Evolutionary conservation across 2,329 filamentous ascomycete genomes (phyloP).

Genomic region (Trichoderma breve): DNA sequence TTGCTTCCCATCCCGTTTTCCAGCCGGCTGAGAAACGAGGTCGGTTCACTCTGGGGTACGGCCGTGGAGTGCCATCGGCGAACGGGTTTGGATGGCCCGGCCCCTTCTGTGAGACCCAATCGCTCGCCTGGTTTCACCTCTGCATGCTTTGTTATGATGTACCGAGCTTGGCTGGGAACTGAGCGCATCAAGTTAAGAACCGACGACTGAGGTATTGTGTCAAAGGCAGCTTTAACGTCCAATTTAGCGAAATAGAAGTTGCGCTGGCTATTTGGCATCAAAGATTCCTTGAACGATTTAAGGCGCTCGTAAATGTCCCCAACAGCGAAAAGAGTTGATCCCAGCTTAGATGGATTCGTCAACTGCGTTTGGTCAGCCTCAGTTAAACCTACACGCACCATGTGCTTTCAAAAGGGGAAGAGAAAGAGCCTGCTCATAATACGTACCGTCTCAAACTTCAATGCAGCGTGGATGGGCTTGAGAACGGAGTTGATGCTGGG

Average conservation of each 20-base stretch:
- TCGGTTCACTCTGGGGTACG: slow-evolving; percentile 39
- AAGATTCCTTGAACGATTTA: slow-evolving; percentile 61
- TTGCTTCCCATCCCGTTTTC: slow-evolving; percentile 38
- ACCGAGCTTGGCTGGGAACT: slow-evolving; percentile 57
- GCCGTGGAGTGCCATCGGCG: slow-evolving; percentile 56
- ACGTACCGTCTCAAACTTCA: slow-evolving; percentile 74
- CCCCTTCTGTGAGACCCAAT: slow-evolving; percentile 24
- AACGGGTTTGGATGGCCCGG: slow-evolving; percentile 37
- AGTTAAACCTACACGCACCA: neutral
- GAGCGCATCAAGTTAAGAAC: slow-evolving; percentile 65
- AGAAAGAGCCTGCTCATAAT: neutral
- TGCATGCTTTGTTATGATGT: slow-evolving; percentile 71
- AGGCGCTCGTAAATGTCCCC: slow-evolving; percentile 75
- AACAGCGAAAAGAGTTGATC: slow-evolving; percentile 77
- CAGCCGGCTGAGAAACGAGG: slow-evolving; percentile 47
- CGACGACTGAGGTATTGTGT: slow-evolving; percentile 83
- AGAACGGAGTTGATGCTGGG: slow-evolving; percentile 52
- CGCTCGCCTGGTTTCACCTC: slow-evolving; percentile 59
- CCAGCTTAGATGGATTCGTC: slow-evolving; percentile 60
- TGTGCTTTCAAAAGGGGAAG: neutral
- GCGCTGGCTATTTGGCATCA: slow-evolving; percentile 35
- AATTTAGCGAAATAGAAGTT: slow-evolving; percentile 85
- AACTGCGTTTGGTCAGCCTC: slow-evolving; percentile 25
- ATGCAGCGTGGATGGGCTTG: slow-evolving; percentile 69
- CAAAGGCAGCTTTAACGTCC: slow-evolving; percentile 89